Percentiles rank a stretch among this genome's conserved stretches.
phyloP scores from a whole-genome alignment of 2,329 filamentous ascomycete species.

The Xylaria arbuscula region DNA sequence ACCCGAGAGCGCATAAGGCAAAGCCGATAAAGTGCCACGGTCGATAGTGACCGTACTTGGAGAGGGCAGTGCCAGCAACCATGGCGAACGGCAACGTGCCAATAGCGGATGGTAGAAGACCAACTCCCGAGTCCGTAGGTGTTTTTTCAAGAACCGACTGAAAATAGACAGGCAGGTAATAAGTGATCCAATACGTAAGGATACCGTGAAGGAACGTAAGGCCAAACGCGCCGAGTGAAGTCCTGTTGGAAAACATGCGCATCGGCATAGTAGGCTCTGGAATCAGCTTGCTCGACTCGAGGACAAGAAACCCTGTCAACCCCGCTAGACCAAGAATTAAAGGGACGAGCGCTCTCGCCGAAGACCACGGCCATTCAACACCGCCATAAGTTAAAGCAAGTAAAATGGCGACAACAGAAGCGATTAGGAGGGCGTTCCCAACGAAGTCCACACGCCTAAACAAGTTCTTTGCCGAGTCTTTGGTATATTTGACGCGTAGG shows the following conservation, averaged over 20 bases:
- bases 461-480: neutral
- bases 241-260: neutral
- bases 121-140: neutral
- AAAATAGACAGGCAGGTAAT: slow-evolving; percentile 11
- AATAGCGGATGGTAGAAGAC: neutral
- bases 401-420: neutral
- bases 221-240: neutral
- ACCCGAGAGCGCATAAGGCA: neutral
- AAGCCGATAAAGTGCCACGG: neutral
- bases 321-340: neutral
- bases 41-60: neutral
- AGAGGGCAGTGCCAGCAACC: neutral
- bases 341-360: neutral
- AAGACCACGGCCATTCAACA: neutral
- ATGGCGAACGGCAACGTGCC: neutral
- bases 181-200: neutral
- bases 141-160: neutral
- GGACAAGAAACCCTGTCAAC: neutral
- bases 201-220: neutral
- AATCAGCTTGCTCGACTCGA: neutral
- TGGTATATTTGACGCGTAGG: neutral
- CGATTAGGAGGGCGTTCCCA: neutral
- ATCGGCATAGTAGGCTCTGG: slow-evolving; percentile 2
- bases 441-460: neutral
- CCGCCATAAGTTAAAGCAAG: slow-evolving; percentile 3